Base-by-base conservation (phyloP, 345 rosid species). In the Aegle marmelos region DNA sequence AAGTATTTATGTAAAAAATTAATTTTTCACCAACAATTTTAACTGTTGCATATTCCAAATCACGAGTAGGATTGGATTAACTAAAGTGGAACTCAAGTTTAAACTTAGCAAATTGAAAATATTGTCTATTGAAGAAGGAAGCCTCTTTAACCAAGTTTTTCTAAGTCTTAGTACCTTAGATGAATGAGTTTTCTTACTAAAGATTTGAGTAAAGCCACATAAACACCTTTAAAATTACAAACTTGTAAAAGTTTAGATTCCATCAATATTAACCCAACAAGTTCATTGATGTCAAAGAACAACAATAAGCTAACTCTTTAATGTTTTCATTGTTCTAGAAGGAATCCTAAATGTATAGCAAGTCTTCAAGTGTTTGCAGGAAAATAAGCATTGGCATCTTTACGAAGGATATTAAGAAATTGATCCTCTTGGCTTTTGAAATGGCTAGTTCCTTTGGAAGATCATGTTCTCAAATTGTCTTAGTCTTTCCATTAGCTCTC, bases 41-140 rank as follows among this genome's bases (percentile, higher is more conserved):
- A 78, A 36, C 9, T 78, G n/a, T 21, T 17, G 60, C 58, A 75
- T n/a, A n/a, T 57, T 75, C 53, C 76, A 82, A 28, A 82, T 57
- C 25, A 19, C n/a, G 8, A 11, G 27, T 11, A 76, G 82, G 19
- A 78, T 66, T 8, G 64, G 70, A 36, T 37, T 31, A 31, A 74
- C 65, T 41, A 58, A 58, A 24, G 73, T 62, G 28, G 79, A 56
- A 27, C 75, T 69, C 67, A 82, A 68, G 65, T 78, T 69, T 30
- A 82, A 31, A 16, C 81, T 78, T 19, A 78, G 79, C 75, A 82
- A 72, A 41, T 54, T 68, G 27, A 37, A 57, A 65, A 81, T 70
- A n/a, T 62, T 33, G 77, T 36, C 57, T 10, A 72, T 66, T 66
- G 65, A 77, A 45, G 56, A 30, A 3, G 81, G 81, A 36, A 82